Base-by-base conservation (phyloP, 257 asterid genomes). In the Nicotiana attenuata region DNA sequence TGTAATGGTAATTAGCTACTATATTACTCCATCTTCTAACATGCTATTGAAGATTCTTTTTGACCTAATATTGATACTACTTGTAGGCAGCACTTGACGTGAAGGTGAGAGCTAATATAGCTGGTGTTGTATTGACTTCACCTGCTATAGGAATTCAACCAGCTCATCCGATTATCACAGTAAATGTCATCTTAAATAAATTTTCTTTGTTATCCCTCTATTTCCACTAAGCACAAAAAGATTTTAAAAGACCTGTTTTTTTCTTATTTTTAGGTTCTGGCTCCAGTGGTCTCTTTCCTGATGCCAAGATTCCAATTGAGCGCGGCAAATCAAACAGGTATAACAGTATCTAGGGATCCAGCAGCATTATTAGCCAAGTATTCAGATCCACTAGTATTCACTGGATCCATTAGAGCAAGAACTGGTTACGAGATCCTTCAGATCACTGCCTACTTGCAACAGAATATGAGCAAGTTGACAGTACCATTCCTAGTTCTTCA, bases 401-500 rank as follows among this genome's bases (percentile, higher is more conserved):
- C 56, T 50, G 56, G 56, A 50, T 50, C 17, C 17, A 50, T 50
- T 50, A 50, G 56, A 14, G 19, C 56, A 13, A 50, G 56, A 50
- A 50, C 56, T 50, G 17, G 56, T 50, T 11, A 50, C 55, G 16
- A 50, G 55, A 50, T 50, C 31, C 91, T 96, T 11, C 83, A 93
- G 17, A 89, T 90, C 77, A 82, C 94, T 0, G 45, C 91, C 38
- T 82, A 86, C 68, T 85, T 96, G 82, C 97, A 96, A 86, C 91
- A 94, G 86, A 93, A 93, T 85, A 60, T 94, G 85, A 77, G 84
- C 79, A 73, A 82, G 77, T 14, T 94, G 82, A 92, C 88, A 0
- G 91, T 87, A 20, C 99, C 98, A 0, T 91, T 96, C 80, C 85
- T 92, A 0, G 98, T 96, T 64, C 98, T 94, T 65, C 99, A 96